Percentiles rank a stretch among this genome's conserved stretches.
Conservation (phyloP, 768 basidiomycete genomes). For the Tylopilus felleus region DNA sequence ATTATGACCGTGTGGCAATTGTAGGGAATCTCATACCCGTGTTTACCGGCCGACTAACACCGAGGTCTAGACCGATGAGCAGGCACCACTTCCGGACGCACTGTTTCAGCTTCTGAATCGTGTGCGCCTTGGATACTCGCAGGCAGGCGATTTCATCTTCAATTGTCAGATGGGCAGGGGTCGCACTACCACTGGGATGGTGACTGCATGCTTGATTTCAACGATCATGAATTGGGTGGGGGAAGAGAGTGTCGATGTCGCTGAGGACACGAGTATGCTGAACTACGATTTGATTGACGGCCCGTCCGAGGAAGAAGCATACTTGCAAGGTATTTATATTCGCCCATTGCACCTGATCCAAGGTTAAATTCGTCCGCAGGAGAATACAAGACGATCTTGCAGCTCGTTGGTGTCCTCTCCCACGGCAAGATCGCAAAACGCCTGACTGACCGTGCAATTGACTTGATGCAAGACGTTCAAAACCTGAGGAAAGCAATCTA, state of each 20-base stretch:
- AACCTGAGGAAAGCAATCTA: constrained; percentile 94
- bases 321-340: constrained; percentile 63
- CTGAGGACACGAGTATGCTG: constrained; percentile 36
- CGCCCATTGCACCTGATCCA: not conserved
- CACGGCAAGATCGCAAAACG: constrained; percentile 92
- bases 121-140: constrained; percentile 53
- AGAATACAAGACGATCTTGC: constrained; percentile 95
- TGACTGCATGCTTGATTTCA: constrained; percentile 82
- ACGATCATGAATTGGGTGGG: constrained; percentile 61
- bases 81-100: constrained; percentile 89
- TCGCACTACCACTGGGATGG: constrained; percentile 95
- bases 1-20: constrained; percentile 88
- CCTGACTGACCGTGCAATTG: constrained; percentile 83
- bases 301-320: constrained; percentile 83
- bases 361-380: constrained; percentile 44
- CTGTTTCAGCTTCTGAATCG: constrained; percentile 76
- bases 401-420: constrained; percentile 87
- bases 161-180: constrained; percentile 97
- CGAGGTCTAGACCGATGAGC: constrained; percentile 83
- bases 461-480: constrained; percentile 94
- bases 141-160: constrained; percentile 80
- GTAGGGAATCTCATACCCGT: constrained; percentile 42
- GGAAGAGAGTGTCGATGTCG: constrained; percentile 37
- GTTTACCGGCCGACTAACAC: constrained; percentile 3
- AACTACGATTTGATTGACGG: constrained; percentile 74